Conservation (phyloP, 2,329 filamentous ascomycete genomes). For the Beauveria bassiana region DNA sequence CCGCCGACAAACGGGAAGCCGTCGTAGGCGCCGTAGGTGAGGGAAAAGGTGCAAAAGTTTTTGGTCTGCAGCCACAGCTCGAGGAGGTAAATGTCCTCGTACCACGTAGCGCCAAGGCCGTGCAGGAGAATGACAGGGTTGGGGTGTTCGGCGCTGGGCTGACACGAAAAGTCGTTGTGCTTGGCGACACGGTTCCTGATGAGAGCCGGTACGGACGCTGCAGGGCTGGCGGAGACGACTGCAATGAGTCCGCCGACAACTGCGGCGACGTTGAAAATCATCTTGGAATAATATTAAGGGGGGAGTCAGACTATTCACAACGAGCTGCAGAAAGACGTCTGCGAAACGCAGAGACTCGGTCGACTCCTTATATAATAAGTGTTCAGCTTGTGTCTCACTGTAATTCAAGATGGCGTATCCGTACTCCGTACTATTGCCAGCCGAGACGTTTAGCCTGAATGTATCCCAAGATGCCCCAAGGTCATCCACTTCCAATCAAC, state of each 20-base stretch:
- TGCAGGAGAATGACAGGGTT: slow-evolving; percentile 19
- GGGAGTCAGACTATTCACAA: too few relatives aligned
- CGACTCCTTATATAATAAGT: background rate
- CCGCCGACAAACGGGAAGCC: slow-evolving; percentile 16
- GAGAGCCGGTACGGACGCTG: background rate
- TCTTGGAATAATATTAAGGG: background rate
- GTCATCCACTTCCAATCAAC: too few relatives aligned
- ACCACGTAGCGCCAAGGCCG: slow-evolving; percentile 15
- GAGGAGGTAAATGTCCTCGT: slow-evolving; percentile 16
- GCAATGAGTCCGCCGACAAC: background rate
- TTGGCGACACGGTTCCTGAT: background rate
- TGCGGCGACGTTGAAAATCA: background rate
- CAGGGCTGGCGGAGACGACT: background rate
- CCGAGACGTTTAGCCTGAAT: too few relatives aligned
- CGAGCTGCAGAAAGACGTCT: too few relatives aligned
- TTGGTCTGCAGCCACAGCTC: slow-evolving; percentile 13
- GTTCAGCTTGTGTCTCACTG: background rate
- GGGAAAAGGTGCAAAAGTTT: slow-evolving; percentile 17
- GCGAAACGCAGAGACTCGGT: background rate
- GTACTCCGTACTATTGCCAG: too few relatives aligned
- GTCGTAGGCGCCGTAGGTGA: slow-evolving; percentile 16
- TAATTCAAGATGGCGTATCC: too few relatives aligned
- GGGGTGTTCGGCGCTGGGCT: slow-evolving; percentile 6
- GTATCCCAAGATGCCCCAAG: too few relatives aligned
- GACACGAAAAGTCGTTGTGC: slow-evolving; percentile 16